Conservation (phyloP, 495 filamentous ascomycete genomes). For the Talaromyces wortmannii region DNA sequence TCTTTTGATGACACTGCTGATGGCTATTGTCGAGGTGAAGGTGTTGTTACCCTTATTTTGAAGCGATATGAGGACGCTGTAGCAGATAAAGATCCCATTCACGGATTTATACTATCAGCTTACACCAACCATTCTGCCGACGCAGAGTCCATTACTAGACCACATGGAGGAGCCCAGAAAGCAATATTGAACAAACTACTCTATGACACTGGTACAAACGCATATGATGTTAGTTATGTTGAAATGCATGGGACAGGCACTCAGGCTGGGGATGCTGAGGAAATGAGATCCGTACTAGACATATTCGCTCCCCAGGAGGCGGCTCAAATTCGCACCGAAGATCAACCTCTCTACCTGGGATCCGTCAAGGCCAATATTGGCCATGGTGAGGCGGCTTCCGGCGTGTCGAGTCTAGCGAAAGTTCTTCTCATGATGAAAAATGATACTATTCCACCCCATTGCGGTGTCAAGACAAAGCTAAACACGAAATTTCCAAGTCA, state of each 20-base stretch:
- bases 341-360: slow-evolving; percentile 58
- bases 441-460: slow-evolving; percentile 74
- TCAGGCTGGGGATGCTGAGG: slow-evolving; percentile 72
- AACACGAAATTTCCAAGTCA: slow-evolving; percentile 76
- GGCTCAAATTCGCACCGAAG: slow-evolving; percentile 10
- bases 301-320: slow-evolving; percentile 61
- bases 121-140: slow-evolving; percentile 72
- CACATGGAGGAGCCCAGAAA: slow-evolving; percentile 65
- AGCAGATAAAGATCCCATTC: slow-evolving; percentile 66
- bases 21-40: slow-evolving; percentile 73
- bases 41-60: slow-evolving; percentile 62
- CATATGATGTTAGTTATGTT: slow-evolving; percentile 69
- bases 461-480: slow-evolving; percentile 76
- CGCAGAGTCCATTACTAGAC: slow-evolving; percentile 71
- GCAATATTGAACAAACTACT: slow-evolving; percentile 60
- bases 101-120: slow-evolving; percentile 59
- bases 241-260: slow-evolving; percentile 92
- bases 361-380: slow-evolving; percentile 86
- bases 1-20: slow-evolving; percentile 72
- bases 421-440: slow-evolving; percentile 82
- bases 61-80: slow-evolving; percentile 70
- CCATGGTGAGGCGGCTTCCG: slow-evolving; percentile 83
- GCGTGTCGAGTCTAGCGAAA: slow-evolving; percentile 75
- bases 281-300: slow-evolving; percentile 71
- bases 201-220: slow-evolving; percentile 60